phyloP scores from a whole-genome alignment of 2,329 filamentous ascomycete species.

The Colletotrichum sublineola region DNA sequence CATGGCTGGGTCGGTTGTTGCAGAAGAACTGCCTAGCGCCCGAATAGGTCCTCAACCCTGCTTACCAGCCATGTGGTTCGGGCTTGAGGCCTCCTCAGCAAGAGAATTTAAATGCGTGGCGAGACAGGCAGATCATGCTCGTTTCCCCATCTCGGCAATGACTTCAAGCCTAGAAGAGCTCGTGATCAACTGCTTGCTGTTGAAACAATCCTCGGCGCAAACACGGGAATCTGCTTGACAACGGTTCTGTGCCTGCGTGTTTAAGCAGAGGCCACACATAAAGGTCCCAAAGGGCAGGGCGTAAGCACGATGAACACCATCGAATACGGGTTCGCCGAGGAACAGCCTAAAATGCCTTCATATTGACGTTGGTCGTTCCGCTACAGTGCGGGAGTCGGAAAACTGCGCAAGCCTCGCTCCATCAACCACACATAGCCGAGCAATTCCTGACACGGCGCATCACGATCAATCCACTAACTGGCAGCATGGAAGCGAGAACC shows the following conservation, averaged over 20 bases:
- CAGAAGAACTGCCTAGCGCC: constrained; percentile 34
- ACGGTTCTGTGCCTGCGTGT: constrained; percentile 25
- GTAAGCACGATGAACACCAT: constrained; percentile 20
- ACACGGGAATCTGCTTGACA: constrained; percentile 31
- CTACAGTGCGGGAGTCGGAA: constrained; percentile 6
- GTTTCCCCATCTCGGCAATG: constrained; percentile 18
- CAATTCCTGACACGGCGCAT: neutral
- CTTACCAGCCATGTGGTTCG: constrained; percentile 36
- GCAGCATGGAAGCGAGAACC: neutral
- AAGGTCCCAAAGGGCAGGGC: constrained; percentile 13
- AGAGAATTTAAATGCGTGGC: constrained; percentile 28
- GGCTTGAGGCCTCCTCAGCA: constrained; percentile 13
- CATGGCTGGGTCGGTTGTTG: constrained; percentile 25
- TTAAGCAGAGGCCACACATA: constrained; percentile 11
- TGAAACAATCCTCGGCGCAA: constrained; percentile 36
- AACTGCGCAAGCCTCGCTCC: neutral
- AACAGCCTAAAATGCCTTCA: constrained; percentile 15
- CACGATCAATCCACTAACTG: neutral
- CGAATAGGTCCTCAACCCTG: constrained; percentile 34
- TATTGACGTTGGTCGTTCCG: neutral
- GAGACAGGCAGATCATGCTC: constrained; percentile 27
- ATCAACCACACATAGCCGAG: neutral
- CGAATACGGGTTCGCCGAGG: constrained; percentile 17
- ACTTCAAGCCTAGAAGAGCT: constrained; percentile 27
- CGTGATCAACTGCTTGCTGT: constrained; percentile 26